These are phyloP conservation scores for Neurospora intermedia DNA, from an alignment of 495 filamentous ascomycete genomes.

Conservation along the genomic window DNA sequence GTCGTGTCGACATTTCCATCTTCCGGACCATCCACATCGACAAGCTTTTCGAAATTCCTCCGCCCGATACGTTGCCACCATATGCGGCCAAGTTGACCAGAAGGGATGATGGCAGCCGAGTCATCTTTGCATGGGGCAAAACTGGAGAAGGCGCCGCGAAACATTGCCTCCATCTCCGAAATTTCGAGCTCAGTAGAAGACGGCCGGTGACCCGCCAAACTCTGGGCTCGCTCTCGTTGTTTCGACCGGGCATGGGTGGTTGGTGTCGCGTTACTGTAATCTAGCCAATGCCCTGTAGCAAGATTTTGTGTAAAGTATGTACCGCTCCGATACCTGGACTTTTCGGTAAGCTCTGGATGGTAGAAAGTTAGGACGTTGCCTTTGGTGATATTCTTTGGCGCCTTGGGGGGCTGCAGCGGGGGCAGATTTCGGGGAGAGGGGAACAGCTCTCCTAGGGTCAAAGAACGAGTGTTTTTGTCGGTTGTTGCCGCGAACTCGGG, in stretches of 20 bases:
- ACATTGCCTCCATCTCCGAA: slow-evolving; percentile 60
- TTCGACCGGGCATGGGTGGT: slow-evolving; percentile 52
- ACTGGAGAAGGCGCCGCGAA: slow-evolving; percentile 74
- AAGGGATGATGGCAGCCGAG: slow-evolving; percentile 59
- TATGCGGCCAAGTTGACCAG: slow-evolving; percentile 57
- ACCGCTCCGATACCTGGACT: slow-evolving; percentile 45
- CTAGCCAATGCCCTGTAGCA: slow-evolving; percentile 55
- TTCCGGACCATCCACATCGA: slow-evolving; percentile 29
- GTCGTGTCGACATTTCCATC: slow-evolving; percentile 23
- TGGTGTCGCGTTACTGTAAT: slow-evolving; percentile 50
- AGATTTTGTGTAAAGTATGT: slow-evolving; percentile 44
- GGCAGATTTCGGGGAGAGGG: slow-evolving; percentile 56
- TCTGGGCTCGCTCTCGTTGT: slow-evolving; percentile 61
- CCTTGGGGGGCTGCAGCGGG: slow-evolving; percentile 60
- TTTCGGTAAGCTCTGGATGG: slow-evolving; percentile 42
- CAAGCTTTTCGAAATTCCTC: slow-evolving; percentile 39
- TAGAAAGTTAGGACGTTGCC: slow-evolving; percentile 53
- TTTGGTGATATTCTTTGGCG: slow-evolving; percentile 51
- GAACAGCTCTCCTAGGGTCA: slow-evolving; percentile 74
- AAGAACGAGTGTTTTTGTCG: slow-evolving; percentile 37
- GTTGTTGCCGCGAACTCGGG: slow-evolving; percentile 29
- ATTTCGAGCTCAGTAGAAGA: slow-evolving; percentile 43
- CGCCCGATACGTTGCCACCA: slow-evolving; percentile 80
- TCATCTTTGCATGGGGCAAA: slow-evolving; percentile 83
- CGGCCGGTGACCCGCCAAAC: slow-evolving; percentile 50